Conservation (phyloP, 1,284 basidiomycete species). For the Austropuccinia psidii region DNA sequence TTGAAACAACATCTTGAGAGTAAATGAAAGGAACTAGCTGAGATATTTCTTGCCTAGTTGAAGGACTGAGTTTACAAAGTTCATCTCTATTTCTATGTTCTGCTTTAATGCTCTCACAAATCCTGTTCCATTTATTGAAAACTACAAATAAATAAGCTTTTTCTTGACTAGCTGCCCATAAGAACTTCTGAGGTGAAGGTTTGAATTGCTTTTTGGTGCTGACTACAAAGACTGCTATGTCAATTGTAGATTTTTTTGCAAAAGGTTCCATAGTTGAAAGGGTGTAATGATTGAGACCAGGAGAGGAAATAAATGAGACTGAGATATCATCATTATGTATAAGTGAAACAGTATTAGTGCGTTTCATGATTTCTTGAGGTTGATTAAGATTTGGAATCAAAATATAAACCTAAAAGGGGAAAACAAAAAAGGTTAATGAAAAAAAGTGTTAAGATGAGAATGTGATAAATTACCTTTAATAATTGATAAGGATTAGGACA, state of each 20-base stretch:
- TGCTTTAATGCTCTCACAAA: constrained; percentile 91
- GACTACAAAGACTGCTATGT: constrained; percentile 96
- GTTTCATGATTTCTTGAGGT: constrained; percentile 42
- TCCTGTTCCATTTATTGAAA: constrained; percentile 95
- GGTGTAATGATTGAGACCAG: constrained; percentile 91
- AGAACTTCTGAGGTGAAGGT: constrained; percentile 87
- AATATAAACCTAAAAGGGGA: background rate
- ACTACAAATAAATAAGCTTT: constrained; percentile 98
- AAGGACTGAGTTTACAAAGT: constrained; percentile 81
- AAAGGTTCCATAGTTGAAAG: constrained; percentile 93
- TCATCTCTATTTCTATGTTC: constrained; percentile 81
- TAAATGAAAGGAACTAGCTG: constrained; percentile 99
- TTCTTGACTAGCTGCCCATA: constrained; percentile 85
- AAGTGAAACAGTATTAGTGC: constrained; percentile 56
- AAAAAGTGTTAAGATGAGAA: background rate
- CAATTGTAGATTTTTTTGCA: constrained; percentile 95
- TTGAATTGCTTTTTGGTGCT: constrained; percentile 99
- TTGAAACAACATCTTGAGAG: constrained; percentile 55
- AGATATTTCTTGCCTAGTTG: constrained; percentile 79
- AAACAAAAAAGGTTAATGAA: background rate
- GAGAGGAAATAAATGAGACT: constrained; percentile 96
- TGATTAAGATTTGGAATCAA: background rate
- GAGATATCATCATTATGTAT: constrained; percentile 93
- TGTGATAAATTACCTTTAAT: background rate
- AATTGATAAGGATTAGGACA: background rate